phyloP scores from a whole-genome alignment of 73 alveolate species.

The Tetrahymena elliotti region DNA sequence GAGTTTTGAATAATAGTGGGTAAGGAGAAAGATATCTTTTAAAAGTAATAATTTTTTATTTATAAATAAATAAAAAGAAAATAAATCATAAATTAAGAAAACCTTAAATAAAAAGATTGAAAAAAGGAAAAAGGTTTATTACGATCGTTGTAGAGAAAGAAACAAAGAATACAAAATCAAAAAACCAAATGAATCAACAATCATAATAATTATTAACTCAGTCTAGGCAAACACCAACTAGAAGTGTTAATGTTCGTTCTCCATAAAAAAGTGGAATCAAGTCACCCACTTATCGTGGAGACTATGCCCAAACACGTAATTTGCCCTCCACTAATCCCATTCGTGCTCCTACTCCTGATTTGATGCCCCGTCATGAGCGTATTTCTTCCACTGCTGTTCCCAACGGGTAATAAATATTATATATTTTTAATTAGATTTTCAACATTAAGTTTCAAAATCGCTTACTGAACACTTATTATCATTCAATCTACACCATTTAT shows the following conservation, averaged over 20 bases:
- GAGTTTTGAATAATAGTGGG: not conserved
- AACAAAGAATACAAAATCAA: not conserved
- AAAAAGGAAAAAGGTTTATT: not conserved
- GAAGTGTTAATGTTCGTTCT: not conserved
- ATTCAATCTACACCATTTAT: not conserved
- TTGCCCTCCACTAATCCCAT: not conserved
- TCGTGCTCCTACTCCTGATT: not conserved
- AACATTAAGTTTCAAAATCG: not conserved
- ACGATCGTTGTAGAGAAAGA: not conserved
- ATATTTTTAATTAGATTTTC: not conserved
- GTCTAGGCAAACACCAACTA: not conserved
- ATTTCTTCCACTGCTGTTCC: constrained; percentile 1
- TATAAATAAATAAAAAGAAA: not conserved
- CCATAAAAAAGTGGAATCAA: not conserved
- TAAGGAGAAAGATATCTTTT: not conserved
- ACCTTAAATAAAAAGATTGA: not conserved
- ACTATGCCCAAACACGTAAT: not conserved
- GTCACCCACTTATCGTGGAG: not conserved
- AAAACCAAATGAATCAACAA: not conserved
- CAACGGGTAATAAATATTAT: not conserved
- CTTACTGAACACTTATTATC: not conserved
- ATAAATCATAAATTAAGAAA: not conserved
- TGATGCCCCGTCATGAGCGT: not conserved
- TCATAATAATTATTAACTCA: not conserved
- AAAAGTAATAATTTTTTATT: not conserved